Conservation (phyloP, 73 alveolate genomes). For the Symbiodinium natans region DNA sequence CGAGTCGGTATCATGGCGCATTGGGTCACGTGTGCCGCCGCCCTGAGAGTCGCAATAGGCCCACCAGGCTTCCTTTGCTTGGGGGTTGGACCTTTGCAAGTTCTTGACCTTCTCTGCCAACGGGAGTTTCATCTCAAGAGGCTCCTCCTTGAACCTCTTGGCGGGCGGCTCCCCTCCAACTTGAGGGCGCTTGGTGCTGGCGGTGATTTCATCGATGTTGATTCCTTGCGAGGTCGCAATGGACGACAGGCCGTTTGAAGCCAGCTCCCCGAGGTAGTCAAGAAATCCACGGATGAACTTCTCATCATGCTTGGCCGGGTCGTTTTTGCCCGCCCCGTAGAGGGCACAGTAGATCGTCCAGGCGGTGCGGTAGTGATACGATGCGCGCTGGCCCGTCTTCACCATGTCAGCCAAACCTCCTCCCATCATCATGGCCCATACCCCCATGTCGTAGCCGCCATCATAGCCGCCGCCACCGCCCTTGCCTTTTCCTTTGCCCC, state of each 20-base stretch:
- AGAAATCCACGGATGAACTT: slow-evolving; percentile 50
- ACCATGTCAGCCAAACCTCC: slow-evolving; percentile 47
- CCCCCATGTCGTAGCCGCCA: not conserved
- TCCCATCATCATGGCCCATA: not conserved
- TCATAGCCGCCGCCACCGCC: not conserved
- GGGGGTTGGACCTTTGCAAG: slow-evolving; percentile 71
- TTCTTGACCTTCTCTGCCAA: slow-evolving; percentile 74
- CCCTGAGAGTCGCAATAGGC: slow-evolving; percentile 48
- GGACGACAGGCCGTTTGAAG: slow-evolving; percentile 75
- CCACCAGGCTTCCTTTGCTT: slow-evolving; percentile 77
- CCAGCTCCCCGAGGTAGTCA: slow-evolving; percentile 79
- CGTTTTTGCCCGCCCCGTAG: slow-evolving; percentile 68
- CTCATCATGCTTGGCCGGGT: slow-evolving; percentile 76
- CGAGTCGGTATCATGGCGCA: slow-evolving; percentile 70
- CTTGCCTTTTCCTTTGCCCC: not conserved
- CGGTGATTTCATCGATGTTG: slow-evolving; percentile 66
- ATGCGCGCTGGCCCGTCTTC: slow-evolving; percentile 73
- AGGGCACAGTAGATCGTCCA: slow-evolving; percentile 84
- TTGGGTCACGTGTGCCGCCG: slow-evolving; percentile 74
- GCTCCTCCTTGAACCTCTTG: slow-evolving; percentile 34
- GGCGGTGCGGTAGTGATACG: slow-evolving; percentile 67
- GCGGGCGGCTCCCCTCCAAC: not conserved
- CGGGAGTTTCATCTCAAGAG: slow-evolving; percentile 2
- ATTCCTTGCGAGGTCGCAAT: slow-evolving; percentile 85
- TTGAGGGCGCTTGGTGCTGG: slow-evolving; percentile 23